phyloP scores from a whole-genome alignment of 768 basidiomycete species.

The Termitomyces sp. region DNA sequence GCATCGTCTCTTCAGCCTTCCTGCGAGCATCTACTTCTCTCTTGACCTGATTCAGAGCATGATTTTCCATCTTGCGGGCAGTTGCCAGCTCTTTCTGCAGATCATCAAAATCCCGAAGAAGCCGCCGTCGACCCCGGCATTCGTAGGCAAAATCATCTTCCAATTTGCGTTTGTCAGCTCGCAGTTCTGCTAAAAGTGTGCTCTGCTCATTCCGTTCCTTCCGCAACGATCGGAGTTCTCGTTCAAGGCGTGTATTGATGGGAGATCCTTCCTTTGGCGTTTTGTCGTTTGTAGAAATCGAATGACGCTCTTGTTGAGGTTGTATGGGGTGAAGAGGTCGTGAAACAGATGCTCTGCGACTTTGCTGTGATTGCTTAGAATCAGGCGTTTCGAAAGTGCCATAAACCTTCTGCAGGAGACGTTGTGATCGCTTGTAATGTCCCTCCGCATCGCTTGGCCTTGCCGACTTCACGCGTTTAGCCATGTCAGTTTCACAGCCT shows the following conservation, averaged over 20 bases:
- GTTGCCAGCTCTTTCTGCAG: slow-evolving; percentile 30
- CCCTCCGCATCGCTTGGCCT: slow-evolving; percentile 22
- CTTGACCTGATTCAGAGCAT: slow-evolving; percentile 26
- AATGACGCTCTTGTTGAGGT: not conserved
- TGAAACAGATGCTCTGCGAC: slow-evolving; percentile 1
- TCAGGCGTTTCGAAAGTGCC: slow-evolving; percentile 23
- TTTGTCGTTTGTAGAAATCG: not conserved
- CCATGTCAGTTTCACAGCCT: slow-evolving; percentile 52
- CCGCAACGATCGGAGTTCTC: slow-evolving; percentile 39
- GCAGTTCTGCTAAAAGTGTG: slow-evolving; percentile 30
- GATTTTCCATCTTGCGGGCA: slow-evolving; percentile 29
- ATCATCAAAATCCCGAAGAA: slow-evolving; percentile 33
- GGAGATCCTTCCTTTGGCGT: slow-evolving; percentile 1
- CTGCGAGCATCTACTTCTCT: slow-evolving; percentile 59
- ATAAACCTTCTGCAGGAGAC: slow-evolving; percentile 51
- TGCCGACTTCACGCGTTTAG: slow-evolving; percentile 26
- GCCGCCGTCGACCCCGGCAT: slow-evolving; percentile 34
- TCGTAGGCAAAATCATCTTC: slow-evolving; percentile 39
- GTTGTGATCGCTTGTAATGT: slow-evolving; percentile 40
- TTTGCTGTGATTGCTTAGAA: not conserved
- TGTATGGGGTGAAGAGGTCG: not conserved
- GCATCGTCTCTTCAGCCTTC: slow-evolving; percentile 63
- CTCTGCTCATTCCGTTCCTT: slow-evolving; percentile 30
- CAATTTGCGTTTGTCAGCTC: slow-evolving; percentile 40
- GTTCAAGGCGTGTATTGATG: slow-evolving; percentile 23